Base-by-base conservation (phyloP, 2,329 filamentous ascomycete species). In the Colletotrichum higginsianum region DNA sequence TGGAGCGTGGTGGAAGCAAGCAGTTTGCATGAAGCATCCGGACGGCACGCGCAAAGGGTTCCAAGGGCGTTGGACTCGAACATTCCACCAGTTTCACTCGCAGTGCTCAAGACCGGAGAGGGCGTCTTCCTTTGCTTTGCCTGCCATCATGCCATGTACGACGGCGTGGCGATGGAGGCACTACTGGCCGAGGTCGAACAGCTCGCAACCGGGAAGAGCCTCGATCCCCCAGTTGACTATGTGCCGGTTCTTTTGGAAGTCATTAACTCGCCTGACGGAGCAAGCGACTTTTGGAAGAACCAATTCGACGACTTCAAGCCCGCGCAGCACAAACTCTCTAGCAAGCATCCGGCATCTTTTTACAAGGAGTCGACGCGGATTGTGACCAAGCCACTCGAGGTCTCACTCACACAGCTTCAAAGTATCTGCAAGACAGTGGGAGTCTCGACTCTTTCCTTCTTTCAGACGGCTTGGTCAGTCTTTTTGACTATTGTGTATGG, bases 101-200 rank as follows among this genome's bases (percentile, higher is more conserved):
- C 83, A 0, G 62, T 85, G 0, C 80, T 89, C 26, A 74, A 75
- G 12, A 75, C 80, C 1, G 75, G 76, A 7, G 78, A 75, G 0
- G 77, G 73, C 0, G 61, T 69, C 0, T 86, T 85, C 53, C 76
- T 86, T 1, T 91, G 84, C 0, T 87, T 87, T 60, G 80, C 85
- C 47, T 91, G 84, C 75, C 95, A 98, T 76, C 95, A 98, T 81
- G 93, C 94, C 2, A 84, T 98, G 0, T 97, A 98, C 76, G 95
- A 98, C 80, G 95, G 93, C 0, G 90, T 92, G 46, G 94, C 94
- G 0, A 92, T 98, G 77, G 84, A 86, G 0, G 85, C 86, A 11
- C 84, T 98, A 0, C 86, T 96, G 30, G 80, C 88, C 0, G 95
- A 98, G 76, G 83, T 97, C 1, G 90, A 96, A 76, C 79, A 84